Evolutionary conservation across 352 stramenopile genomes (phyloP).

Genomic region (Globisporangium heterothallicum): DNA sequence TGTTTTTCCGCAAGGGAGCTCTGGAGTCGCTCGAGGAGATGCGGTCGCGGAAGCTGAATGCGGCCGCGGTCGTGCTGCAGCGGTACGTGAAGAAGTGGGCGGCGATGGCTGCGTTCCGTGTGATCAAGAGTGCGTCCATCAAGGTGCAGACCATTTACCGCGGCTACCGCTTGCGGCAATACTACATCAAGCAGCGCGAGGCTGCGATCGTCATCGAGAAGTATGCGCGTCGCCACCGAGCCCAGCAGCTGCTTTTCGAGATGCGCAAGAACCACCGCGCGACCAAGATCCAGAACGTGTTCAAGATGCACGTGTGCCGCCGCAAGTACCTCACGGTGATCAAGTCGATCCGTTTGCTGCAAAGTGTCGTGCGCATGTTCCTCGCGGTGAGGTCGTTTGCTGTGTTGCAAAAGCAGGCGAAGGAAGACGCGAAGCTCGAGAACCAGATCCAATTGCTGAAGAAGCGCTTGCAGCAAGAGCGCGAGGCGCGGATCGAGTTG

Average conservation of each 20-base stretch:
- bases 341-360: slow-evolving; percentile 68
- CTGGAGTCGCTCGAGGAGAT: slow-evolving; percentile 89
- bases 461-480: slow-evolving; percentile 88
- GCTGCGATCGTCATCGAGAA: slow-evolving; percentile 66
- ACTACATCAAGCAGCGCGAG: slow-evolving; percentile 60
- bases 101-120: slow-evolving; percentile 55
- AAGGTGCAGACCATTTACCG: slow-evolving; percentile 57
- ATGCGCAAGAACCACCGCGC: slow-evolving; percentile 67
- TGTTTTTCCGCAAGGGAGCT: slow-evolving; percentile 92
- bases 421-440: slow-evolving; percentile 94
- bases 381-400: slow-evolving; percentile 69
- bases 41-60: slow-evolving; percentile 73
- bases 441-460: slow-evolving; percentile 93
- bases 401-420: slow-evolving; percentile 78
- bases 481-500: slow-evolving; percentile 77
- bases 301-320: slow-evolving; percentile 75
- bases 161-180: slow-evolving; percentile 28
- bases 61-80: slow-evolving; percentile 75
- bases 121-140: slow-evolving; percentile 50
- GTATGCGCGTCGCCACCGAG: slow-evolving; percentile 50
- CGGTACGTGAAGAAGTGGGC: slow-evolving; percentile 80
- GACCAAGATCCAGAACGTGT: slow-evolving; percentile 80
- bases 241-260: slow-evolving; percentile 44
- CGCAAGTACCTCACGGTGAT: slow-evolving; percentile 58
- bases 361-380: slow-evolving; percentile 82